phyloP scores from a whole-genome alignment of 768 basidiomycete genomes.

The Cystofilobasidium ferigula region DNA sequence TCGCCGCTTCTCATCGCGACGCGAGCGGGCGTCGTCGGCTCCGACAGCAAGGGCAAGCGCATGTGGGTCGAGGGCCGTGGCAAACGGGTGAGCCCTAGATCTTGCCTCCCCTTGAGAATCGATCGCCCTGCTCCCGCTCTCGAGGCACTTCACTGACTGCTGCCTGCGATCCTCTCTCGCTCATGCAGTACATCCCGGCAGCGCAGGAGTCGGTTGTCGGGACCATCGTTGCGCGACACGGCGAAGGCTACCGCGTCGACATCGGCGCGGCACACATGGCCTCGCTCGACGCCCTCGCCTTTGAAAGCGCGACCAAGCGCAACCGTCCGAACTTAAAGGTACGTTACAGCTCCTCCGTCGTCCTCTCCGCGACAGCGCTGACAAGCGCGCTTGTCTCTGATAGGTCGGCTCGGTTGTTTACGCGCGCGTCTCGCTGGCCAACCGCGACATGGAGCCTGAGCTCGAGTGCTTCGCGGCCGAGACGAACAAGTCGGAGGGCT shows the following conservation, averaged over 20 bases:
- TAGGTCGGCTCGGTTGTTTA: slow-evolving; percentile 89
- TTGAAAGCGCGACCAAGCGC: slow-evolving; percentile 89
- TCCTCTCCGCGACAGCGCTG: slow-evolving; percentile 15
- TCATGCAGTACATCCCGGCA: slow-evolving; percentile 71
- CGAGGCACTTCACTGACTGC: neutral
- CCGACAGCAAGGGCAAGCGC: slow-evolving; percentile 51
- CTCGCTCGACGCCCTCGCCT: slow-evolving; percentile 75
- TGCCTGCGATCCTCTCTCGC: neutral
- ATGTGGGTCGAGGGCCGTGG: slow-evolving; percentile 86
- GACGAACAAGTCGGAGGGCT: slow-evolving; percentile 81
- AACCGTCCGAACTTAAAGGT: slow-evolving; percentile 91
- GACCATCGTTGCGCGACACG: slow-evolving; percentile 60
- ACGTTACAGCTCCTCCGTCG: slow-evolving; percentile 6
- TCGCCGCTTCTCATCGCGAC: slow-evolving; percentile 22
- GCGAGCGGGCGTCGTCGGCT: slow-evolving; percentile 16
- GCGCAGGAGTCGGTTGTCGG: slow-evolving; percentile 83
- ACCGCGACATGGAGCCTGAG: slow-evolving; percentile 97
- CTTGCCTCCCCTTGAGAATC: neutral
- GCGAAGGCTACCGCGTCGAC: slow-evolving; percentile 87
- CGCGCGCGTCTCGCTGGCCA: slow-evolving; percentile 81
- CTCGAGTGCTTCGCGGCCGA: slow-evolving; percentile 92
- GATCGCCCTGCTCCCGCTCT: slow-evolving; percentile 16
- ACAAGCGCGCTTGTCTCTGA: neutral
- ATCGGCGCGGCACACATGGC: slow-evolving; percentile 82
- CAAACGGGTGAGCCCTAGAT: slow-evolving; percentile 54